A percentile compares a stretch with the other conserved stretches of the same genome.
Conservation (phyloP, 2,329 filamentous ascomycete genomes). For the Pseudogymnoascus sp. region DNA sequence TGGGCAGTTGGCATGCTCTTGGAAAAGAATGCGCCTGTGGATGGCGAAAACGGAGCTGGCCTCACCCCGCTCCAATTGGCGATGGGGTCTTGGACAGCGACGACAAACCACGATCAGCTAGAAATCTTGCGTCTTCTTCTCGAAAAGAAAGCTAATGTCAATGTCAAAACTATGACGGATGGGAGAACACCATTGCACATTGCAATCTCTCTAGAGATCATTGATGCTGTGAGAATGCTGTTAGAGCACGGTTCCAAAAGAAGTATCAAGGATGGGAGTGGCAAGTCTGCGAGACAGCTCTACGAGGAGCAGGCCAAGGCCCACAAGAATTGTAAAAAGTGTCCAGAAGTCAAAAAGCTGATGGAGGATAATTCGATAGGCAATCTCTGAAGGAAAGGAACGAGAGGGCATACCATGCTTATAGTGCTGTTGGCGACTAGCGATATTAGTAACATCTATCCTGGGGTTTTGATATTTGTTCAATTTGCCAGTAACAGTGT, state of each 20-base stretch:
- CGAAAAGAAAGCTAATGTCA: constrained; percentile 11
- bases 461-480: background rate
- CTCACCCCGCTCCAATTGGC: constrained; percentile 12
- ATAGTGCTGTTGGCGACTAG: background rate
- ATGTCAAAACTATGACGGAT: constrained; percentile 1
- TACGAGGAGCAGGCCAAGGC: background rate
- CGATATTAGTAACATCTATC: background rate
- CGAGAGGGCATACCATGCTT: background rate
- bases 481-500: background rate
- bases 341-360: background rate
- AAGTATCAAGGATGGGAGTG: background rate
- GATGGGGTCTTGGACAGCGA: background rate
- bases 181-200: constrained; percentile 10
- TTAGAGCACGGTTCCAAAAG: constrained; percentile 6
- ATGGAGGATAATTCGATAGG: background rate
- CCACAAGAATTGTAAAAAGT: background rate
- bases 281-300: constrained; percentile 2
- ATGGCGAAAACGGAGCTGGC: constrained; percentile 11
- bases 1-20: constrained; percentile 14
- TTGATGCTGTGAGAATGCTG: constrained; percentile 13
- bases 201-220: constrained; percentile 7
- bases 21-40: constrained; percentile 9
- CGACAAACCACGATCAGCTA: constrained; percentile 7
- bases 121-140: constrained; percentile 13
- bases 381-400: background rate